Base-by-base conservation (phyloP, 768 basidiomycete species). In the Tricholoma sp. region DNA sequence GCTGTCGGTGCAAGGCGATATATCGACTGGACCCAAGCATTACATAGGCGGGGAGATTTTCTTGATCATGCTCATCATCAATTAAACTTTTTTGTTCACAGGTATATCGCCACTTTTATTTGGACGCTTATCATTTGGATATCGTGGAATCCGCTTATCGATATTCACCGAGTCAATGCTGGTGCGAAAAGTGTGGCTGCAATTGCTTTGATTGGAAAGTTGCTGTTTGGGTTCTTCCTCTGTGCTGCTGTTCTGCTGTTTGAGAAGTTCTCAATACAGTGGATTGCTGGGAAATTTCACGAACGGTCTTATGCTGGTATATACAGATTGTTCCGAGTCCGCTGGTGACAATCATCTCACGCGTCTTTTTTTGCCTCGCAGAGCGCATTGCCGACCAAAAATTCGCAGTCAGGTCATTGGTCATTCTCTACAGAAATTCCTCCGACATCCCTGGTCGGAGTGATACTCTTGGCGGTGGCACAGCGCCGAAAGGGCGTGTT, bases 211-310 rank as follows among this genome's bases (percentile, higher is more conserved):
- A 73, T 88, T 37, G 80, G 75, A 3, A 86, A 85, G 66, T 71
- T 93, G 28, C 74, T 91, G 6, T 93, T 94, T 65, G 89, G 84
- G 7, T 66, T 88, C 50, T 80, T 85, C 65, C 65, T 94, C 49
- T 89, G 85, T 65, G 70, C 86, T 0, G 79, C 79, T 28, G 76
- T 93, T 24, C 79, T 94, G 6, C 76, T 89, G 10, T 85, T 80
- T 54, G 92, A 94, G 70, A 97, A 97, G 66, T 82, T 94, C 57
- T 69, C 87, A 12, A 89, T 97, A 49, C 94, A 95, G 68, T 84
- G 85, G 76, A 93, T 96, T 62, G 87, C 87, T 47, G 78, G 76
- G 45, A 89, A 90, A 65, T 93, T 91, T 69, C 90, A 93, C 65
- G 87, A 90, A 66, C 73, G 84, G 50, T 86, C 85, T 6, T 91